A percentile compares a stretch with the other conserved stretches of the same genome.
Conservation (phyloP, 371 early-diverging fungal genomes). For the Smittium culicis region DNA sequence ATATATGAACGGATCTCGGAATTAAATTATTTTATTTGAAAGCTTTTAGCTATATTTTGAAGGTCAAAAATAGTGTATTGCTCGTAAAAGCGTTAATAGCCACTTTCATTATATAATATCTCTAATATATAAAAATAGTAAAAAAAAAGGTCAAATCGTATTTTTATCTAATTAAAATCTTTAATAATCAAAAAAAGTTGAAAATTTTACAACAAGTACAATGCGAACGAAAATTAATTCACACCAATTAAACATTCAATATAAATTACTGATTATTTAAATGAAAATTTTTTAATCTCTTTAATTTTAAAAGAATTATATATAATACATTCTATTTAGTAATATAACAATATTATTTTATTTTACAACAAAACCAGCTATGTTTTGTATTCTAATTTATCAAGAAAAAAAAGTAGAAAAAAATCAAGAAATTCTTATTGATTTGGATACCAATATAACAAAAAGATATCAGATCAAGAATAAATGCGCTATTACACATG, state of each 20-base stretch:
- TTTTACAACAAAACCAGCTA: not conserved
- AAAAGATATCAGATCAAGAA: not conserved
- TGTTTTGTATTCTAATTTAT: not conserved
- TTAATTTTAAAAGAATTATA: not conserved
- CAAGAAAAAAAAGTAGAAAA: not conserved
- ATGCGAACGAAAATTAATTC: not conserved
- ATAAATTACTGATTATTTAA: not conserved
- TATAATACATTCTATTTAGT: not conserved
- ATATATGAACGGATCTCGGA: too few relatives aligned
- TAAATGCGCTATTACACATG: not conserved
- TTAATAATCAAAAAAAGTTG: too few relatives aligned
- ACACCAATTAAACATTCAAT: not conserved
- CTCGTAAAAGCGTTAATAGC: too few relatives aligned
- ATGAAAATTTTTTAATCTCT: not conserved
- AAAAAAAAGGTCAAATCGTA: not conserved
- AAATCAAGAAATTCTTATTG: not conserved
- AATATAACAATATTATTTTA: not conserved
- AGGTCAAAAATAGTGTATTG: too few relatives aligned
- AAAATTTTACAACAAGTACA: too few relatives aligned
- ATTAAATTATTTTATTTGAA: too few relatives aligned
- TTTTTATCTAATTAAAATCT: not conserved
- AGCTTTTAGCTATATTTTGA: too few relatives aligned
- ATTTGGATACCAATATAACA: not conserved
- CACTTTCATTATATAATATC: too few relatives aligned
- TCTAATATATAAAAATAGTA: too few relatives aligned